Evolutionary conservation across 2,329 filamentous ascomycete genomes (phyloP), one percentile per base, ranked within the genome.

Genomic region (Microcera coccophila): DNA sequence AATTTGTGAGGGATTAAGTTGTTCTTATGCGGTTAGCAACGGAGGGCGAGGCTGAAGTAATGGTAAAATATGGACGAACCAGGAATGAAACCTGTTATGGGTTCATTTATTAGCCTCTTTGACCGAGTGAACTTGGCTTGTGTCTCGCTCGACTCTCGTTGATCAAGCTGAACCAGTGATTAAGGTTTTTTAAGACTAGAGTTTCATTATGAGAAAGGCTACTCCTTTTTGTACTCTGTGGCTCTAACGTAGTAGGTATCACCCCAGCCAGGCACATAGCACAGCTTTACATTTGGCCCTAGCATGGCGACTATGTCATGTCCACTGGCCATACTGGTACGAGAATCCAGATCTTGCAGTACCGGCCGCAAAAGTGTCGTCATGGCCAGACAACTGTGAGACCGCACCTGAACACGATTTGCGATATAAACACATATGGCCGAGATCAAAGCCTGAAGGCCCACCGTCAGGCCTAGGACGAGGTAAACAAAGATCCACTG

Each of bases 401-500:
- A 19, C 4, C 36, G 36, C 20, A 38, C 21, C 5, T 15, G 19
- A 4, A 38, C 36, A 7, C 20, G 18, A 18, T 38, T 38, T 9
- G 36, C 36, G 19, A 38, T 5, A 3, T 24, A 5, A 3, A 5
- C 36, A 12, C 22, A 15, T 32, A 47, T 37, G 17, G 58, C 26
- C 7, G 57, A 58, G 15, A 65, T 40, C 0, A 62, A 5, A 1
- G 64, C 52, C 48, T 66, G 63, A 24, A 65, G 37, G 12, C 53
- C 53, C 12, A 62, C 48, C 9, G 61, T 64, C 12, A 67, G 48
- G 0, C 58, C 50, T 5, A 68, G 36, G 15, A 66, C 63, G 28
- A 67, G n/a, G 43, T 62, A 50, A 12, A 63, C 51, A 16, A 53
- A 49, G 5, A 40, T 31, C 66, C 65, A 68, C 15, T 61, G 50